These are phyloP conservation scores for Syzygium oleosum DNA, from an alignment of 345 rosid species.

Conservation along the genomic window DNA sequence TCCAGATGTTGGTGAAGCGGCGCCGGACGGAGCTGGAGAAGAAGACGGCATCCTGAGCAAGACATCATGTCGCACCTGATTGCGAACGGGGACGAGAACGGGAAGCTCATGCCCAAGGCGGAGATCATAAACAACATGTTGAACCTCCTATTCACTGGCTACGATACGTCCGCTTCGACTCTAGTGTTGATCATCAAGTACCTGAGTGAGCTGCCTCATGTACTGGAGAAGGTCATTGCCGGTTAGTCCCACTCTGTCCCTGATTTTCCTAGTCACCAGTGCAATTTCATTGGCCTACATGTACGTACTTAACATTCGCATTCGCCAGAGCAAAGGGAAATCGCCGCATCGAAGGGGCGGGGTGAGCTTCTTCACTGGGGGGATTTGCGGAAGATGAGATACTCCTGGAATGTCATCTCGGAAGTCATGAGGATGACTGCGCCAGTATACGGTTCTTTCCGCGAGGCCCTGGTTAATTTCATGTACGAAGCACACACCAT, in stretches of 20 bases:
- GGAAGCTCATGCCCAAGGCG: slow-evolving; percentile 13
- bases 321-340: slow-evolving; percentile 6
- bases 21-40: slow-evolving; percentile 7
- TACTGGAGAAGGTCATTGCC: slow-evolving; percentile 2
- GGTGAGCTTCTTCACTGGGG: slow-evolving; percentile 10
- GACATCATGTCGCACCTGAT: slow-evolving; percentile 15
- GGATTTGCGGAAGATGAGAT: slow-evolving; percentile 14
- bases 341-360: slow-evolving; percentile 1
- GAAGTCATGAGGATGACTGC: slow-evolving; percentile 13
- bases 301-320: neutral
- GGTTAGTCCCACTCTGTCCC: neutral
- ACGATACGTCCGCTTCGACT: slow-evolving; percentile 9
- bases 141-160: slow-evolving; percentile 13
- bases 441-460: slow-evolving; percentile 5
- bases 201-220: slow-evolving; percentile 13
- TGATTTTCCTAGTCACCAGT: neutral
- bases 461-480: slow-evolving; percentile 16
- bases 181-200: slow-evolving; percentile 10
- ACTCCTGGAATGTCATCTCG: slow-evolving; percentile 13
- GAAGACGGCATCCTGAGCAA: neutral
- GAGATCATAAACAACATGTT: slow-evolving; percentile 18
- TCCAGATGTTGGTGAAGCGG: neutral
- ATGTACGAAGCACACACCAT: slow-evolving; percentile 13
- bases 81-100: slow-evolving; percentile 2
- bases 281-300: neutral